Base-by-base conservation (phyloP, 768 basidiomycete genomes). In the Suillus occidentalis region DNA sequence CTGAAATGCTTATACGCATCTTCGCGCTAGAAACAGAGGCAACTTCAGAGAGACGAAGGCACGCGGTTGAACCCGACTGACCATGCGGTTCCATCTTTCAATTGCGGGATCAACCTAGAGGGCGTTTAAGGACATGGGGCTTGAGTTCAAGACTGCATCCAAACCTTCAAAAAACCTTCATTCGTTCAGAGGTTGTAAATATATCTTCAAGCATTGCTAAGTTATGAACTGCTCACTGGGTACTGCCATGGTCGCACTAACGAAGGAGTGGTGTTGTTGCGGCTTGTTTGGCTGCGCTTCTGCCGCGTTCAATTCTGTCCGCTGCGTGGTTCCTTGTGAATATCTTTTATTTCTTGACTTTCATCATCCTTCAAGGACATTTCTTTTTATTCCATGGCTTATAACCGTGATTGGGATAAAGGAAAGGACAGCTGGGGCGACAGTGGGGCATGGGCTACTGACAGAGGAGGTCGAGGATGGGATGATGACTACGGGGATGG, bases 321-420 rank as follows among this genome's bases (percentile, higher is more conserved):
- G 43, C 42, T 60, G 22, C 28, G 28, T 36, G 13, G 28, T 50
- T 59, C 25, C 22, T 57, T 28, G 40, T 25, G 31, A 39, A 31
- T 45, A 37, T 55, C 59, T 64, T 73, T 71, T 60, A 50, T 59
- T 58, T 75, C 22, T 53, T 53, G 57, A 69, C 76, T 31, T 28
- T 42, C 67, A 69, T 63, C 68, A 73, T 65, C 63, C 60, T 66
- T 68, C 64, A 49, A 52, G 61, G 62, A 50, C 39, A 55, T 34
- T 47, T 45, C 43, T 64, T 61, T 68, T 52, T 65, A 57, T 69
- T 56, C 64, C 25, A 91, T 92, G 90, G 83, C 89, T 59, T 86
- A 89, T 77, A 90, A 90, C 78, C 87, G 93, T 68, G 91, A 94
- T 81, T 94, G 93, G 92, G 91, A 93, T 79, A 84, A 84, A 76